A percentile compares a stretch with the other conserved stretches of the same genome.
Conservation (phyloP, 345 rosid genomes). For the Eucalyptus marginata region DNA sequence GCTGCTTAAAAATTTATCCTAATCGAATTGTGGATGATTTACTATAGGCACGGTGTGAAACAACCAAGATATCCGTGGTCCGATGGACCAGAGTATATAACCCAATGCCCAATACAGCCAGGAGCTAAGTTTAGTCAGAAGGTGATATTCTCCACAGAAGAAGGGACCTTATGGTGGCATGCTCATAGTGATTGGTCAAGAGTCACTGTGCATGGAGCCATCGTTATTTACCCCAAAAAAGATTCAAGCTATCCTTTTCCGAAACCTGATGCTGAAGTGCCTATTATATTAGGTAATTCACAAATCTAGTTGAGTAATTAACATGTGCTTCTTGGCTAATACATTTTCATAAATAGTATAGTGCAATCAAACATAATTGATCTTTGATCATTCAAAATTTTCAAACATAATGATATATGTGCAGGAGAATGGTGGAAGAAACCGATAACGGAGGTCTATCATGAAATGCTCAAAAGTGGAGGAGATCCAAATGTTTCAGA, state of each 20-base stretch:
- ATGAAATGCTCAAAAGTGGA: conserved; percentile 4
- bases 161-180: conserved; percentile 15
- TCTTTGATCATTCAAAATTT: not conserved
- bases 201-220: conserved; percentile 26
- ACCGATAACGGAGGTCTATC: conserved; percentile 4
- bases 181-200: conserved; percentile 23
- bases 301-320: not conserved
- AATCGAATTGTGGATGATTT: not conserved
- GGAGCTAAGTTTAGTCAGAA: conserved; percentile 11
- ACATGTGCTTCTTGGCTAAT: not conserved
- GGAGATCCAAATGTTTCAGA: conserved; percentile 13
- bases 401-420: not conserved
- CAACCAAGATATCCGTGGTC: conserved; percentile 30
- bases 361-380: not conserved
- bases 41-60: conserved; percentile 25
- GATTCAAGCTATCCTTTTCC: conserved; percentile 17
- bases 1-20: not conserved
- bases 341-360: not conserved
- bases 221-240: conserved; percentile 8
- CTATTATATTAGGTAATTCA: conserved; percentile 14
- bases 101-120: conserved; percentile 24
- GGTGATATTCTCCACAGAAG: conserved; percentile 15
- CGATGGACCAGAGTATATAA: conserved; percentile 33
- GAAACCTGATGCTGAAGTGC: conserved; percentile 7
- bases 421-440: conserved; percentile 36